These are phyloP conservation scores for Podila epicladia DNA, from an alignment of 192 early-diverging fungal genomes.

Conservation along the genomic window DNA sequence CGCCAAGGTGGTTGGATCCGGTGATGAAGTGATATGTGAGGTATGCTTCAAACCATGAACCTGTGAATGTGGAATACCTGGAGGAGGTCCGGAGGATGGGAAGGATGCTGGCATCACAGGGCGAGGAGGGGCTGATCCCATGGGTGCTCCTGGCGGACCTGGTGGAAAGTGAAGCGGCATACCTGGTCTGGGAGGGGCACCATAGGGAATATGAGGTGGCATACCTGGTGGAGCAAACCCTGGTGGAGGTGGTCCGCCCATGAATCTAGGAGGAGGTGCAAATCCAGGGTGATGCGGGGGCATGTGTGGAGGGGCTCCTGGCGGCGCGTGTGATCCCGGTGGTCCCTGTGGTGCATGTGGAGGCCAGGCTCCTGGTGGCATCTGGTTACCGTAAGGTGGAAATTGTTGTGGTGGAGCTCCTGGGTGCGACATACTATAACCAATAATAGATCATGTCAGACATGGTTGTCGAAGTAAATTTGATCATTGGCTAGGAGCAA, in stretches of 20 bases:
- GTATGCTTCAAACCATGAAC: conserved; percentile 49
- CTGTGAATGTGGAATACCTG: conserved; percentile 45
- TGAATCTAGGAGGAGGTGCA: conserved; percentile 56
- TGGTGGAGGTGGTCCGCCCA: conserved; percentile 53
- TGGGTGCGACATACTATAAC: conserved; percentile 36
- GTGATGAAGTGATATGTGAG: conserved; percentile 45
- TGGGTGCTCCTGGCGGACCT: conserved; percentile 19
- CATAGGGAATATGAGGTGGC: conserved; percentile 14
- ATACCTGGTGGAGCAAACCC: conserved; percentile 39
- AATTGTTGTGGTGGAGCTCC: conserved; percentile 40
- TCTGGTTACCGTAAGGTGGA: conserved; percentile 44
- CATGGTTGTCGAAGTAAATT: not conserved
- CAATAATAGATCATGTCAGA: not conserved
- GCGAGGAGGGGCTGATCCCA: conserved; percentile 11
- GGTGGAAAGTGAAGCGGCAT: conserved; percentile 35
- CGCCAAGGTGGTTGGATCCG: conserved; percentile 28
- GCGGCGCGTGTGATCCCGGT: not conserved
- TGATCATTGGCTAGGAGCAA: not conserved
- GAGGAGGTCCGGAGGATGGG: conserved; percentile 7
- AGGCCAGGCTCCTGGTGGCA: conserved; percentile 40
- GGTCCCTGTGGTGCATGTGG: conserved; percentile 18
- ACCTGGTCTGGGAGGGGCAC: conserved; percentile 16
- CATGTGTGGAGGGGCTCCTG: conserved; percentile 39
- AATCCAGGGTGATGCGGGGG: conserved; percentile 60
- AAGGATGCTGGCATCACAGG: not conserved